Base-by-base conservation (phyloP, 768 basidiomycete species). In the Serendipita indica region DNA sequence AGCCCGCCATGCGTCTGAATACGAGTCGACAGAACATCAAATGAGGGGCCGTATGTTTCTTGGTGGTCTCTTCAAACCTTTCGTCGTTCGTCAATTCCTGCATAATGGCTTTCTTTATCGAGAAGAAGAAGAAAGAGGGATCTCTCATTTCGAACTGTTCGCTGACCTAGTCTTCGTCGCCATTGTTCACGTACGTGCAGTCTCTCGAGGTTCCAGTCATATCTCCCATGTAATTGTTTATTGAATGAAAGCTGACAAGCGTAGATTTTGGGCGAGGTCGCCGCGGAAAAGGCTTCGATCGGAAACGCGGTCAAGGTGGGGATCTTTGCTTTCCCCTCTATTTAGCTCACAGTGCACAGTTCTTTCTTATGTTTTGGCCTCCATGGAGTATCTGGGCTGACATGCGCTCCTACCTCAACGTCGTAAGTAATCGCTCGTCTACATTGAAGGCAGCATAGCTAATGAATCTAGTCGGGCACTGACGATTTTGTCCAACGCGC, bases 301-400 rank as follows among this genome's bases (percentile, higher is more conserved):
- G 10, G 25, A 16, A 58, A 58, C 27, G 27, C 43, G 27, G 12
- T 45, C 16, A 58, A 58, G 58, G 37, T 39, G 43, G 13, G 27
- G 20, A 14, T 1, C n/a, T 20, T 6, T 18, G 27, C 45, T 7
- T 28, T 10, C 54, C 33, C 18, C 10, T 56, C 6, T 6, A 7
- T 22, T 57, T 7, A 57, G 22, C 6, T 32, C 6, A 10, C 13
- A 6, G 22, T 60, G 2, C 18, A 35, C 49, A 37, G 30, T 60
- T 60, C 35, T 27, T 60, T 6, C 34, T 60, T n/a, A 57, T 60
- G 32, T 60, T 60, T 30, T 57, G 52, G 52, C 60, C 54, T 18
- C 35, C 57, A 16, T 60, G 60, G 60, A 52, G 39, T 30, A 39
- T 60, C 13, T 60, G 60, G 60, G 34, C 52, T 10, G 52, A 56